These are phyloP conservation scores for Carex scoparia DNA, from an alignment of 176 grass and related monocot genomes.

Conservation along the genomic window DNA sequence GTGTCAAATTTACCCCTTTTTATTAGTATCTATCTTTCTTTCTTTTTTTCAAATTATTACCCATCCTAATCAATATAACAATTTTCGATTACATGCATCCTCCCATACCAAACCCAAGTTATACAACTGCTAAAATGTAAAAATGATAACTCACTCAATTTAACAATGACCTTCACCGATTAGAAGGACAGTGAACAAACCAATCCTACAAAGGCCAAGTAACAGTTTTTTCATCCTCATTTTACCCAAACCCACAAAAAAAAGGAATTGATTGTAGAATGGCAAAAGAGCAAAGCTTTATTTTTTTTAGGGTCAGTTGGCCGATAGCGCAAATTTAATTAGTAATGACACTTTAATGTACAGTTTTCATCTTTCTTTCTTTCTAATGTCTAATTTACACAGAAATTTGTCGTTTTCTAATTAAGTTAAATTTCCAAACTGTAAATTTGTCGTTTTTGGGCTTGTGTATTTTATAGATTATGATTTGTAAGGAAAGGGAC, in stretches of 20 bases:
- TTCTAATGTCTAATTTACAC: too few species aligned
- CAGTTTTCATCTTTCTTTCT: too few species aligned
- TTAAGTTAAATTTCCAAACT: background rate
- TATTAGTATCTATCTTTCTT: background rate
- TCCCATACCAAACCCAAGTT: background rate
- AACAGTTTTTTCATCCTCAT: too few species aligned
- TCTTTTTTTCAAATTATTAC: background rate
- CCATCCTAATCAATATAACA: background rate
- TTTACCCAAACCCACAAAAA: too few species aligned
- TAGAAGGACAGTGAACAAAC: too few species aligned
- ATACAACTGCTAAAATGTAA: background rate
- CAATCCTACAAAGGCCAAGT: too few species aligned
- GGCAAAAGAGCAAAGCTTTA: background rate
- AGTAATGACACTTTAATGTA: background rate
- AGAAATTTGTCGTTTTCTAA: too few species aligned
- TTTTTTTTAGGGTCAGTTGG: background rate
- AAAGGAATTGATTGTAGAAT: too few species aligned
- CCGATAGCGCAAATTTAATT: background rate
- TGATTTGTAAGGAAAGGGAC: slow-evolving; percentile 71
- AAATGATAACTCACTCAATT: background rate
- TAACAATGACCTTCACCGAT: too few species aligned
- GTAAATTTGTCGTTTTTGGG: background rate
- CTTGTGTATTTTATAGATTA: slow-evolving; percentile 42
- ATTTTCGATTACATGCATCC: background rate
- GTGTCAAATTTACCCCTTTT: background rate